Evolutionary conservation across 1,284 basidiomycete species (phyloP).

Genomic region (Trametes polyzona): DNA sequence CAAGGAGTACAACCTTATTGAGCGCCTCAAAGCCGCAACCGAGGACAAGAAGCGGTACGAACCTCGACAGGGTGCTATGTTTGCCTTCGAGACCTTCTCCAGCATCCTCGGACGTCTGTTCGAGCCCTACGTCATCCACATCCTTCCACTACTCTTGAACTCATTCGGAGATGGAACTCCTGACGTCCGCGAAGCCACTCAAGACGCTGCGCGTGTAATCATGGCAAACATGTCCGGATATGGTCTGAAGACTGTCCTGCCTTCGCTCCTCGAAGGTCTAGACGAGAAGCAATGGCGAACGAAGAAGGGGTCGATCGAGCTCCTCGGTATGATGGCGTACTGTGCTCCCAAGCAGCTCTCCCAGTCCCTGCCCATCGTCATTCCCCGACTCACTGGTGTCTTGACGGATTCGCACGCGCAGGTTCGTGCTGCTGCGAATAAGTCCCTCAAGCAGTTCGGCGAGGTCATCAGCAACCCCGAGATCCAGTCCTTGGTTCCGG

Average conservation of each 20-base stretch:
- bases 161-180: conserved; percentile 90
- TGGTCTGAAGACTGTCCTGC: conserved; percentile 94
- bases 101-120: conserved; percentile 87
- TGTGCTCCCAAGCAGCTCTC: conserved; percentile 97
- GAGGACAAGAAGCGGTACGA: conserved; percentile 93
- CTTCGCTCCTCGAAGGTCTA: conserved; percentile 87
- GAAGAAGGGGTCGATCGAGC: conserved; percentile 97
- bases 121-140: conserved; percentile 91
- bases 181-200: conserved; percentile 94
- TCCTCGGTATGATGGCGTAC: conserved; percentile 99
- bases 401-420: conserved; percentile 98
- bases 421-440: conserved; percentile 92
- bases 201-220: conserved; percentile 92
- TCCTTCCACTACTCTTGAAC: conserved; percentile 85
- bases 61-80: conserved; percentile 92
- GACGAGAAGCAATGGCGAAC: conserved; percentile 99
- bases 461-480: conserved; percentile 96
- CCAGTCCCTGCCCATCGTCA: conserved; percentile 93
- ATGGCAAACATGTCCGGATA: conserved; percentile 96
- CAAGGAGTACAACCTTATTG: conserved; percentile 84
- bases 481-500: conserved; percentile 91
- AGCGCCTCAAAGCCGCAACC: conserved; percentile 74
- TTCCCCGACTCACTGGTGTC: conserved; percentile 93
- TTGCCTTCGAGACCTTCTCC: conserved; percentile 93
- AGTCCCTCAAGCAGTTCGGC: conserved; percentile 96